Base-by-base conservation (phyloP, 129 eudicot species). In the Calendula officinalis region DNA sequence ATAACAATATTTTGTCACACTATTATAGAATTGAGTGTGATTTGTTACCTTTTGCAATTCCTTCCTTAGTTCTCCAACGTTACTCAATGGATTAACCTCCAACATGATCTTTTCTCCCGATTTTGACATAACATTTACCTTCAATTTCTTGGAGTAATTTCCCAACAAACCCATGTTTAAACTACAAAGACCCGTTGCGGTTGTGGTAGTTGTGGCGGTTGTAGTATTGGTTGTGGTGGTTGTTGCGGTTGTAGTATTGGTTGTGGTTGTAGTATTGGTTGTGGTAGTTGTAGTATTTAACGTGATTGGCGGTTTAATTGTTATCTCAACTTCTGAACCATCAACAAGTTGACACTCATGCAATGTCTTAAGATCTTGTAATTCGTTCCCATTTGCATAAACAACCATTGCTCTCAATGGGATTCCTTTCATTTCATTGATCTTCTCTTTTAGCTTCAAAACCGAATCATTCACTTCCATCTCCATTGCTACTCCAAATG, bases 81-180 rank as follows among this genome's bases (percentile, higher is more conserved):
- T 75, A 41, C 80, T 86, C 13, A 44, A 14, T 14, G 75, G 61
- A 56, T 69, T 83, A 63, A 90, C 77, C 47, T 86, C 97, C 67
- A 90, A 22, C 0, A 66, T 56, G 3, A 90, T 75, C 66, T 73
- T 86, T 67, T 72, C 78, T 3, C 91, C 91, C 34, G 80, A 71
- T 43, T 81, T 81, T 2, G 87, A 71, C 69, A 77, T 7, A 13
- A 90, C 89, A 3, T 58, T 13, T 0, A 86, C 52, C 77, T 67
- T 83, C 55, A 86, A 6, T 61, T 75, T 86, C 76, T 78, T 78
- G 4, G 79, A 30, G 17, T 53, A 66, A 49, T 39, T 62, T 36
- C 63, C 68, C 40, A 52, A 12, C 53, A 51, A 30, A 8, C 49
- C 58, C 69, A 71, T 71, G 48, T 41, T 72, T 17, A 63, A 17